Percentiles rank a stretch among this genome's conserved stretches.
phyloP scores from a whole-genome alignment of 208 protist genomes.

The Herpetomonas samuelpessoai region DNA sequence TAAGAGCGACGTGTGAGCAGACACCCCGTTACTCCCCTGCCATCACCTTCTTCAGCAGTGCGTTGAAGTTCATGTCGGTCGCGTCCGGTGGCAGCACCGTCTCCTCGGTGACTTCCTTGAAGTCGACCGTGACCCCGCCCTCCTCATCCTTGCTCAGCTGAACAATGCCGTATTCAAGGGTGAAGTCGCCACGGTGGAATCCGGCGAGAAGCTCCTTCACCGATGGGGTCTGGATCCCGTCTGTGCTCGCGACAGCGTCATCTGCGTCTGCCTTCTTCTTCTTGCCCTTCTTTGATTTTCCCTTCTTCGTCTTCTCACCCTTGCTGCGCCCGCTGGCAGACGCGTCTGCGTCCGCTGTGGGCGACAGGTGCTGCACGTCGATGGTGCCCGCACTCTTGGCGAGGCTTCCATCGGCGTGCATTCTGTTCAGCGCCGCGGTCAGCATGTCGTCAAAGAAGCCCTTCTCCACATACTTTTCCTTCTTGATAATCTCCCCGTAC shows the following conservation, averaged over 20 bases:
- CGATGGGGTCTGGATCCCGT: too few relatives aligned
- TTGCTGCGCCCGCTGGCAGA: not conserved
- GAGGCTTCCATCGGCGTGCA: not conserved
- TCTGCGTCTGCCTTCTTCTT: not conserved
- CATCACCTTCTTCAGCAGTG: constrained; percentile 68
- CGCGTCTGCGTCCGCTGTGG: not conserved
- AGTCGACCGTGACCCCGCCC: constrained; percentile 54
- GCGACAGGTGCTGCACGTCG: too few relatives aligned
- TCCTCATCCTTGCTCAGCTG: constrained; percentile 70
- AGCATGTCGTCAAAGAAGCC: constrained; percentile 59
- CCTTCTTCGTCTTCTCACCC: constrained; percentile 2
- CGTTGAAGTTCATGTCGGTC: constrained; percentile 45
- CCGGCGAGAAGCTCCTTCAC: constrained; percentile 6
- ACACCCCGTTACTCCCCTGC: constrained; percentile 23
- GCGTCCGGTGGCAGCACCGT: constrained; percentile 68
- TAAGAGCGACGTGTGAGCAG: not conserved
- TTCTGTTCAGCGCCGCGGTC: not conserved
- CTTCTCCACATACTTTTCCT: constrained; percentile 62
- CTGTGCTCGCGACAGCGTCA: too few relatives aligned
- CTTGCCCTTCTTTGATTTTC: not conserved
- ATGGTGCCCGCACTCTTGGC: not conserved
- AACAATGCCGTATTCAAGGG: constrained; percentile 79
- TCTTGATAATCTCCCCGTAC: constrained; percentile 73
- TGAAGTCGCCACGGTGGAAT: constrained; percentile 20
- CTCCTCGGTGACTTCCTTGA: constrained; percentile 52